phyloP scores from a whole-genome alignment of 1,284 basidiomycete species.

The Naganishia albida region DNA sequence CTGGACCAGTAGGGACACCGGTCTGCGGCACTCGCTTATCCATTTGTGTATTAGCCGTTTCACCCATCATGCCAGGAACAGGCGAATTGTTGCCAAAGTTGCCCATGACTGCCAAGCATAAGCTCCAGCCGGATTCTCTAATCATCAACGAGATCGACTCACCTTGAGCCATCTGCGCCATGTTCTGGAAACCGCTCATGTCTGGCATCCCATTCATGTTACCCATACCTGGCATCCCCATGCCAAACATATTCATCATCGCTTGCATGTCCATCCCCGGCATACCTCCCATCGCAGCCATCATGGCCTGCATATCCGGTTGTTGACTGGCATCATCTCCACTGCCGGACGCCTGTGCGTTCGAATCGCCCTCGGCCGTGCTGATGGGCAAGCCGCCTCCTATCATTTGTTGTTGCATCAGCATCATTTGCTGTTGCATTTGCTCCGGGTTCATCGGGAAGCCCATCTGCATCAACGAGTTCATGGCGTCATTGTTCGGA shows the following conservation, averaged over 20 bases:
- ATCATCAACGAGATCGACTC: not conserved
- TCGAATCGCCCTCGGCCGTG: constrained; percentile 54
- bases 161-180: constrained; percentile 12
- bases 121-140: not conserved
- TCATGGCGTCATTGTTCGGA: constrained; percentile 13
- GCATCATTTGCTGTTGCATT: constrained; percentile 29
- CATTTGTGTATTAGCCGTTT: not conserved
- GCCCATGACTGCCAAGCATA: constrained; percentile 9
- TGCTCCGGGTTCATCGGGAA: constrained; percentile 27
- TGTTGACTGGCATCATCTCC: too few species aligned
- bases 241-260: constrained; percentile 47
- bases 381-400: constrained; percentile 51
- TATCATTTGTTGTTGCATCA: constrained; percentile 28
- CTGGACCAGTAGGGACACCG: constrained; percentile 3
- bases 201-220: constrained; percentile 30
- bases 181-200: constrained; percentile 19
- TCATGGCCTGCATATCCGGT: constrained; percentile 54
- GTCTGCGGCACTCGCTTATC: constrained; percentile 3
- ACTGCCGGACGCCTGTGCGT: too few species aligned
- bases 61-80: constrained; percentile 10
- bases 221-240: constrained; percentile 29
- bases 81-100: constrained; percentile 22
- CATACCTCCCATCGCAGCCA: constrained; percentile 48
- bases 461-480: constrained; percentile 27
- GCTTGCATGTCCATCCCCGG: constrained; percentile 54